Conservation (phyloP, 1,284 basidiomycete species). For the Trametes sp. region DNA sequence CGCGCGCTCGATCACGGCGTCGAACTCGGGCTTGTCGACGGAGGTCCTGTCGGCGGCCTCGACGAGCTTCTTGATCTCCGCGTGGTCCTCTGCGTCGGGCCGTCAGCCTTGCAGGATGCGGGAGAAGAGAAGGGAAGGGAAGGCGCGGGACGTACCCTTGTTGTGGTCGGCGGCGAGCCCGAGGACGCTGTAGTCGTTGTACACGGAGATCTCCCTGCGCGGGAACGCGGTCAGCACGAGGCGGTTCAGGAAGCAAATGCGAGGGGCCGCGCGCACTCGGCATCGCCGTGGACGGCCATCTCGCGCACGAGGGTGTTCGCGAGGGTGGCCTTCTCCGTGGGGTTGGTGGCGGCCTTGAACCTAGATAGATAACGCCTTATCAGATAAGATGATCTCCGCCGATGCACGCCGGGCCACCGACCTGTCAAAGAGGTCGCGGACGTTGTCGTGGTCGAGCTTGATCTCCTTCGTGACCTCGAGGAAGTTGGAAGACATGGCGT, state of each 20-base stretch:
- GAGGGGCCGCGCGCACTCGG: conserved; percentile 27
- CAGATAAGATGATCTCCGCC: conserved; percentile 2
- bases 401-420: background rate
- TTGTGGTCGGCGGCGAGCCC: conserved; percentile 36
- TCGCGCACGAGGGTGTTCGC: conserved; percentile 40
- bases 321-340: conserved; percentile 31
- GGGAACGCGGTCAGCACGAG: background rate
- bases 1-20: conserved; percentile 32
- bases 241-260: background rate
- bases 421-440: conserved; percentile 37
- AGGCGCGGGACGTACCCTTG: conserved; percentile 21
- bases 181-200: conserved; percentile 33
- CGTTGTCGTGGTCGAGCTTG: conserved; percentile 41
- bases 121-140: background rate
- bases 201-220: conserved; percentile 34
- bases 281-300: conserved; percentile 40
- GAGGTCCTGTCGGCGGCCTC: conserved; percentile 30
- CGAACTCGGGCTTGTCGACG: conserved; percentile 27
- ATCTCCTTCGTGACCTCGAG: conserved; percentile 36
- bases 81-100: conserved; percentile 32
- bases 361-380: conserved; percentile 19
- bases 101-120: background rate
- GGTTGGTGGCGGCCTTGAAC: conserved; percentile 25
- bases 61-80: conserved; percentile 35
- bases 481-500: conserved; percentile 11